Percentiles rank a stretch among this genome's conserved stretches.
Conservation (phyloP, 257 asterid species). For the Capsicum baccatum region DNA sequence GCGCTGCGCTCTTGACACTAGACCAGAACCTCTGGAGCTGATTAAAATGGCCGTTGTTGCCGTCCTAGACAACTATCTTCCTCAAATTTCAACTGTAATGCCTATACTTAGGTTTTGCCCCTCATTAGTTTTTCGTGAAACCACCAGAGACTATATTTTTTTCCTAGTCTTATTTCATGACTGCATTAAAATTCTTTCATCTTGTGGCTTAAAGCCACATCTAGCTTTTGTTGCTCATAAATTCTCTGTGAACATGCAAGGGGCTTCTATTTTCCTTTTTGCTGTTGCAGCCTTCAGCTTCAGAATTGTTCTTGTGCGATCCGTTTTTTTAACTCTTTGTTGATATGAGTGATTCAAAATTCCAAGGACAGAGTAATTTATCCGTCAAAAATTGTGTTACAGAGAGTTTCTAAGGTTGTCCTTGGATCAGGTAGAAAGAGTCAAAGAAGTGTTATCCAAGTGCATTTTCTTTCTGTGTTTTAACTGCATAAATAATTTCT, state of each 20-base stretch:
- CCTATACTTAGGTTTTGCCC: background rate
- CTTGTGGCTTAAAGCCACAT: conserved; percentile 11
- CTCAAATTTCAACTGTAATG: background rate
- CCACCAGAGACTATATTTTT: background rate
- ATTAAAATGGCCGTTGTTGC: background rate
- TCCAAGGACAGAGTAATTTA: background rate
- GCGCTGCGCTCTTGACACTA: background rate
- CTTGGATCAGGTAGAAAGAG: background rate
- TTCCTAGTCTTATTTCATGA: background rate
- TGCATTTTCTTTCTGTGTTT: conserved; percentile 14
- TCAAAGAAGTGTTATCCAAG: background rate
- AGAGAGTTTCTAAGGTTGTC: background rate
- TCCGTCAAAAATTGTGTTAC: background rate
- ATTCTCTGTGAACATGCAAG: background rate
- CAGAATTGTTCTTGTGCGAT: background rate
- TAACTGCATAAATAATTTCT: background rate
- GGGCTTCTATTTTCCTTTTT: background rate
- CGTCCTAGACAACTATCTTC: background rate
- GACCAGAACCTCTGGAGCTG: background rate
- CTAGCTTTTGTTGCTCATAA: background rate
- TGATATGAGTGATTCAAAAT: background rate
- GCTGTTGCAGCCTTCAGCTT: background rate
- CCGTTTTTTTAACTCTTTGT: background rate
- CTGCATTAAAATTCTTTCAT: background rate
- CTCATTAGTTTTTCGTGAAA: background rate